phyloP scores from a whole-genome alignment of 2,329 filamentous ascomycete species.

The Penicillium corylophilum region DNA sequence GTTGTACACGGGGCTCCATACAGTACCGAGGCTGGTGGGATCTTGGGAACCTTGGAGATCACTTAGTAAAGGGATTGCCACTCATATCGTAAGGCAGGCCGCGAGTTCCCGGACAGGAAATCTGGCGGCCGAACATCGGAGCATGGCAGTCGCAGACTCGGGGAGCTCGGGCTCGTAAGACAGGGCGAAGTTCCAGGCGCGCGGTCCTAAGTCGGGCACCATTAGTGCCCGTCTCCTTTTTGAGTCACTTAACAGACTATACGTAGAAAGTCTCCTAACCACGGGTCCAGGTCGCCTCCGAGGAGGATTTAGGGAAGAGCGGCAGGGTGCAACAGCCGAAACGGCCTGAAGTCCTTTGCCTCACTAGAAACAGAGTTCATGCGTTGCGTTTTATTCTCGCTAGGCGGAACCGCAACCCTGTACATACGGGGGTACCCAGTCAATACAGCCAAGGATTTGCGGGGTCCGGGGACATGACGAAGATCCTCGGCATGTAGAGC shows the following conservation, averaged over 20 bases:
- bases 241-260: neutral
- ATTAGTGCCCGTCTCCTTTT: slow-evolving; percentile 1
- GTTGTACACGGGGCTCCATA: neutral
- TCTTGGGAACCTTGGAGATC: neutral
- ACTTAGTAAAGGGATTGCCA: neutral
- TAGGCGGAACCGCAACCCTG: neutral
- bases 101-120: neutral
- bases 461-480: slow-evolving; percentile 19
- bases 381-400: neutral
- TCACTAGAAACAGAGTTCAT: neutral
- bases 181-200: neutral
- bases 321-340: neutral
- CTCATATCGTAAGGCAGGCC: neutral
- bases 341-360: neutral
- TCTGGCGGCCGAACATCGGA: slow-evolving; percentile 6
- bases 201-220: neutral
- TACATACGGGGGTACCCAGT: neutral
- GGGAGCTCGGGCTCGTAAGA: neutral
- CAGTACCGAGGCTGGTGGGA: neutral
- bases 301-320: neutral
- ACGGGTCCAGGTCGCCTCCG: neutral
- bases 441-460: slow-evolving; percentile 8
- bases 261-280: neutral
- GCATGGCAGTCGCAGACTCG: neutral
- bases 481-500: slow-evolving; percentile 7